Conservation (phyloP, 1,284 basidiomycete genomes). For the Rhodotorula sp. region DNA sequence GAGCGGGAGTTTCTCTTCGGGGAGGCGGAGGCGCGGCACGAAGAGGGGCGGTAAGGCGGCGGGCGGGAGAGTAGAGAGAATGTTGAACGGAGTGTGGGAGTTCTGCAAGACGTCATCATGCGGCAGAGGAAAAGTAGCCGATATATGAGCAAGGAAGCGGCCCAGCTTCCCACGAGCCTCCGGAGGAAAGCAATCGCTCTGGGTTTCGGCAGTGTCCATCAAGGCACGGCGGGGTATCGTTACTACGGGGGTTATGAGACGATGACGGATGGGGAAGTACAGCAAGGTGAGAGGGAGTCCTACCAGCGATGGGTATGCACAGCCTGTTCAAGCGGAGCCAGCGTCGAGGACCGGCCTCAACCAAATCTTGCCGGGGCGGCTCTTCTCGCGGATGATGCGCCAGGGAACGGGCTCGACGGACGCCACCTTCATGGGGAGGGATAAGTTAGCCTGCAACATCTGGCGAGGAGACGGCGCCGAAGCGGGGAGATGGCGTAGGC, state of each 20-base stretch:
- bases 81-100: neutral
- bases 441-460: no score
- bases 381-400: slow-evolving; percentile 25
- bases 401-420: slow-evolving; percentile 23
- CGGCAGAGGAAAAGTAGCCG: no score
- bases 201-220: neutral
- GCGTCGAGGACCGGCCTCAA: slow-evolving; percentile 10
- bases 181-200: no score
- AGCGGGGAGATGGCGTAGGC: neutral
- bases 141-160: no score
- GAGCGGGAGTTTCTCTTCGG: slow-evolving; percentile 25
- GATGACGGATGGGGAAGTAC: neutral
- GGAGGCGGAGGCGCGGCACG: neutral
- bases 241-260: no score
- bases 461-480: neutral
- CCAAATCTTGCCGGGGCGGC: slow-evolving; percentile 21
- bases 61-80: no score
- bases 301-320: no score
- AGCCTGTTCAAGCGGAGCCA: neutral
- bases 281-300: no score
- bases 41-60: neutral
- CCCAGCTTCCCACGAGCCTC: no score
- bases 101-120: no score
- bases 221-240: neutral
- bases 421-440: slow-evolving; percentile 2